Evolutionary conservation across 768 basidiomycete genomes (phyloP).

Genomic region (Hericium coralloides): DNA sequence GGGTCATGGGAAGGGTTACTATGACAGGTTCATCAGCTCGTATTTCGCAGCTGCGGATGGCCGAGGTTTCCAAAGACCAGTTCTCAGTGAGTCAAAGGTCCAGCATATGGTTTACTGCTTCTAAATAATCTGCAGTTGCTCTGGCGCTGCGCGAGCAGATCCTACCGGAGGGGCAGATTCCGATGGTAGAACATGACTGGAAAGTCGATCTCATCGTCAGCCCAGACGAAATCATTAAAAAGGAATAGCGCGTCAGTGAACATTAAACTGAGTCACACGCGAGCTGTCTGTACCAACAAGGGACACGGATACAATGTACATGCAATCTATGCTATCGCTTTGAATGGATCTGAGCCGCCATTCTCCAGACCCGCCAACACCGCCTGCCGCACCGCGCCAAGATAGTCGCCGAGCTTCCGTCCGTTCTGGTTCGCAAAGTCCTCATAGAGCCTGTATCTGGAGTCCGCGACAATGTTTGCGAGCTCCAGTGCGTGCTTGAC

Average conservation of each 20-base stretch:
- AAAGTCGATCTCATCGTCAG: slow-evolving; percentile 54
- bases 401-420: slow-evolving; percentile 59
- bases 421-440: slow-evolving; percentile 67
- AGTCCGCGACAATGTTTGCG: slow-evolving; percentile 82
- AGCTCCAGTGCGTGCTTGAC: slow-evolving; percentile 67
- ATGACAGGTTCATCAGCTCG: slow-evolving; percentile 60
- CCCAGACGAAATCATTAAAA: slow-evolving; percentile 27
- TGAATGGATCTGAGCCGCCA: slow-evolving; percentile 73
- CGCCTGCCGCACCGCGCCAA: slow-evolving; percentile 63
- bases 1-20: slow-evolving; percentile 80
- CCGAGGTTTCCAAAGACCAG: slow-evolving; percentile 35
- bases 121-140: slow-evolving; percentile 36
- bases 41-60: slow-evolving; percentile 29
- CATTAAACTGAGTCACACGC: no score
- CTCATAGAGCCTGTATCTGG: slow-evolving; percentile 75
- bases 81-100: slow-evolving; percentile 40
- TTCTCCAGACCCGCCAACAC: slow-evolving; percentile 62
- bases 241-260: not conserved
- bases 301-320: no score
- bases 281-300: no score
- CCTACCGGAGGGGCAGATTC: slow-evolving; percentile 40
- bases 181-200: slow-evolving; percentile 51
- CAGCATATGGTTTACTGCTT: slow-evolving; percentile 4
- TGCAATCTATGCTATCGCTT: slow-evolving; percentile 14
- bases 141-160: slow-evolving; percentile 58